Evolutionary conservation across 176 grass and related monocot genomes (phyloP).

Genomic region (Carex cristatella): DNA sequence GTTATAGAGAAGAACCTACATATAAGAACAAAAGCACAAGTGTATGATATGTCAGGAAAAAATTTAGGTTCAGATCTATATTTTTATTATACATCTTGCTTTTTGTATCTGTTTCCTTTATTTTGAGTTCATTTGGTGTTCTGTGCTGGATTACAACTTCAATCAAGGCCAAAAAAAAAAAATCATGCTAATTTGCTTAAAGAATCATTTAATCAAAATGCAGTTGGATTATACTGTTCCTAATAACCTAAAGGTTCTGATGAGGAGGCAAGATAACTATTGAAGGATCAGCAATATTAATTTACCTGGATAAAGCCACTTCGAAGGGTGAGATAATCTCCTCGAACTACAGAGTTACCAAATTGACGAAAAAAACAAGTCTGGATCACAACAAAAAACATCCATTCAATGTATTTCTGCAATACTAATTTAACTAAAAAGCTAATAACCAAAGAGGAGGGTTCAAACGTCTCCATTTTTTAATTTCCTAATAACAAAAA

Average conservation of each 20-base stretch:
- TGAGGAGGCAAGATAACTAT: neutral
- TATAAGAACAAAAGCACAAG: neutral
- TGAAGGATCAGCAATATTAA: neutral
- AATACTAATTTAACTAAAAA: neutral
- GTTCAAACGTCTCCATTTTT: too few relatives aligned
- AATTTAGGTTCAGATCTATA: neutral
- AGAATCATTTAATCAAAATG: neutral
- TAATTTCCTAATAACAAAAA: too few relatives aligned
- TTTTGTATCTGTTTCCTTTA: neutral
- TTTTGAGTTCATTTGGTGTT: neutral
- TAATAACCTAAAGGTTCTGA: neutral
- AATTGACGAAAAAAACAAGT: conserved; percentile 91
- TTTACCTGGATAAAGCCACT: conserved; percentile 90
- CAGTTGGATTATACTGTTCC: neutral
- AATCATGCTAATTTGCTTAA: neutral
- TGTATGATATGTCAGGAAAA: neutral
- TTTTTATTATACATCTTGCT: neutral
- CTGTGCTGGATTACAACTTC: neutral
- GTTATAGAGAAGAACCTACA: neutral
- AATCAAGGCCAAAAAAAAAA: neutral
- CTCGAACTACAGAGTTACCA: conserved; percentile 85
- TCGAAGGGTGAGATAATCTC: conserved; percentile 91
- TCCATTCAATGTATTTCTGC: conserved; percentile 4
- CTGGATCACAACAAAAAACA: conserved; percentile 35
- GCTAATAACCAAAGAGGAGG: neutral